phyloP scores from a whole-genome alignment of 345 rosid species.

The Lepidium didymum region DNA sequence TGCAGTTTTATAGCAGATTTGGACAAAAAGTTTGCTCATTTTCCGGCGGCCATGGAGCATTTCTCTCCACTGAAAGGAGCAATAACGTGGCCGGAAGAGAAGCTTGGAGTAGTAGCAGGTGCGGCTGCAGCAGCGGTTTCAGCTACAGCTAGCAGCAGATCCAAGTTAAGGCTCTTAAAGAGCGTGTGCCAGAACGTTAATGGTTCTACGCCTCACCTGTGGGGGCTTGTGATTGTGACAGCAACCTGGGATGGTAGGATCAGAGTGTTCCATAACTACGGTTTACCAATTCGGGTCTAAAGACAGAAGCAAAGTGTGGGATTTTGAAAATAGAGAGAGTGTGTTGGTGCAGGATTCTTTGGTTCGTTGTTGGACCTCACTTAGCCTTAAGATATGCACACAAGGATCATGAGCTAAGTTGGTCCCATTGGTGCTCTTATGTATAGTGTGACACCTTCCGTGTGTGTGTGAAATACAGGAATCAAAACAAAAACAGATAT shows the following conservation, averaged over 20 bases:
- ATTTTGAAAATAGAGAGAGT: not conserved
- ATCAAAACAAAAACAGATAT: too few species aligned
- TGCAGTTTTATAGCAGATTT: slow-evolving; percentile 27
- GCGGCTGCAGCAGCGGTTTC: slow-evolving; percentile 35
- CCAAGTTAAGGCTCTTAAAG: slow-evolving; percentile 52
- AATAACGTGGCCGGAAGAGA: slow-evolving; percentile 85
- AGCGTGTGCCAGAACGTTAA: slow-evolving; percentile 47
- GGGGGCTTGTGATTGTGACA: slow-evolving; percentile 52
- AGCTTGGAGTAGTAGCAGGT: slow-evolving; percentile 37
- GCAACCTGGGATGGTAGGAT: slow-evolving; percentile 81
- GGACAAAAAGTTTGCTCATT: slow-evolving; percentile 27
- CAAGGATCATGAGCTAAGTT: slow-evolving; percentile 1
- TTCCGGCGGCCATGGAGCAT: slow-evolving; percentile 41
- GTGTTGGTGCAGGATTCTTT: slow-evolving; percentile 28
- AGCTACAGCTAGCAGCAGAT: slow-evolving; percentile 36
- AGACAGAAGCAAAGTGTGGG: not conserved
- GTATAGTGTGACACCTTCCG: not conserved
- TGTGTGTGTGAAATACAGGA: not conserved
- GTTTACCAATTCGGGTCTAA: slow-evolving; percentile 59
- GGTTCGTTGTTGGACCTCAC: slow-evolving; percentile 4
- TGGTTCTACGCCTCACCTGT: slow-evolving; percentile 41
- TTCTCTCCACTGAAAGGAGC: slow-evolving; percentile 48
- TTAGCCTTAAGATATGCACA: not conserved
- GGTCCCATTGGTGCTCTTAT: not conserved
- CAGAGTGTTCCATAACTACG: slow-evolving; percentile 66